A percentile compares a stretch with the other conserved stretches of the same genome.
Evolutionary conservation across 208 protist species (phyloP).

Genomic region (Vickermania ingenoplastis): DNA sequence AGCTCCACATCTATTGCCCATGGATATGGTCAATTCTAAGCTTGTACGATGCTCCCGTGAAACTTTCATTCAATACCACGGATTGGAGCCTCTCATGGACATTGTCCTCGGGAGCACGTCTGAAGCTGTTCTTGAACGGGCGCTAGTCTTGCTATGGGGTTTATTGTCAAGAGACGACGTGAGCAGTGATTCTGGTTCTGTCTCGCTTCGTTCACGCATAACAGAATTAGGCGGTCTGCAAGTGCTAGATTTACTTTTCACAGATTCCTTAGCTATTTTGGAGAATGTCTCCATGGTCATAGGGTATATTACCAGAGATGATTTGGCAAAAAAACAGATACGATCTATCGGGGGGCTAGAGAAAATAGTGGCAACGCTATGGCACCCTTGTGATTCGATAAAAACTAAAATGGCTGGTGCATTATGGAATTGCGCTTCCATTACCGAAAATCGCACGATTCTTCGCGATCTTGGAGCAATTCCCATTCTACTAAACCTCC

Average conservation of each 20-base stretch:
- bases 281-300: conserved; percentile 91
- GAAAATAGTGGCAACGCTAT: conserved; percentile 84
- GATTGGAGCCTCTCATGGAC: conserved; percentile 75
- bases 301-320: conserved; percentile 90
- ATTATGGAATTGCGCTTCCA: conserved; percentile 91
- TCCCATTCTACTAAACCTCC: conserved; percentile 70
- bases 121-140: conserved; percentile 79
- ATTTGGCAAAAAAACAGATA: conserved; percentile 81
- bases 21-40: conserved; percentile 5
- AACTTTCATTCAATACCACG: conserved; percentile 57
- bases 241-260: conserved; percentile 85
- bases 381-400: conserved; percentile 84
- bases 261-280: conserved; percentile 81
- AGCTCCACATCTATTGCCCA: conserved; percentile 11
- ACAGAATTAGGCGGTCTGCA: conserved; percentile 69
- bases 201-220: conserved; percentile 53
- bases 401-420: conserved; percentile 89
- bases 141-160: conserved; percentile 84
- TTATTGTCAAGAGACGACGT: conserved; percentile 62
- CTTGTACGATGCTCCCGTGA: conserved; percentile 24
- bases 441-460: conserved; percentile 78
- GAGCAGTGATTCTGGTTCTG: conserved; percentile 28
- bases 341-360: conserved; percentile 82
- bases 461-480: conserved; percentile 85
- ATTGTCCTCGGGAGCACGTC: conserved; percentile 81